Evolutionary conservation across 345 rosid genomes (phyloP), one percentile per base, ranked within the genome.

Genomic region (Salix purpurea): DNA sequence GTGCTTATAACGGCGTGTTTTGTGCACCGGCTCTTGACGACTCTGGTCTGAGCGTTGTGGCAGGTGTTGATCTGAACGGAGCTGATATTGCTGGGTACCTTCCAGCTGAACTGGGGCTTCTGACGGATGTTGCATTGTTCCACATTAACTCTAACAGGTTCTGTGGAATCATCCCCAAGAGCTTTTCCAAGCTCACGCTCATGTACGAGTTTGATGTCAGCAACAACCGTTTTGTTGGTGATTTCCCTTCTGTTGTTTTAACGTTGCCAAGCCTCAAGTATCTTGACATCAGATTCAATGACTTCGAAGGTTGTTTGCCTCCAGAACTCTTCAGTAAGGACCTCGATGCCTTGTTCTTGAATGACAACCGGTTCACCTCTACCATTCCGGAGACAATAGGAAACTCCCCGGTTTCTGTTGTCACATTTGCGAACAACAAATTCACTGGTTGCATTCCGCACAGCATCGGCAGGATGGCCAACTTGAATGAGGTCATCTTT

Each of bases 171-270:
- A 70, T 94, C 30, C 98, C 98, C 3, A 79, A 76, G 69, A 88
- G 86, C 83, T 18, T 94, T 0, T 76, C 84, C 10, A 86, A 80
- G 72, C 84, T 91, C 58, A 83, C 61, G 9, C 75, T 87, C 13
- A 90, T 92, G 92, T 74, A 83, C 19, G 98, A 94, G 83, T 92
- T 94, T 37, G 98, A 94, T 78, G 77, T 92, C 67, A 94, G 97
- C 78, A 92, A 89, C 87, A 94, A 94, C 80, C 86, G 97, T 0
- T 90, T 94, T 6, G 98, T 91, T 12, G 97, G 97, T 9, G 21
- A 65, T n/a, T 93, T 93, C 83, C 97, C 98, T 0, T 36, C 39
- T 0, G 90, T 88, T n/a, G 79, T 76, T 56, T 78, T 94, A 16
- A 42, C 83, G 0, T 91, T 97, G 98, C 87, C 90, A 1, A 58